A percentile compares a stretch with the other conserved stretches of the same genome.
Conservation (phyloP, 192 early-diverging fungal species). For the Hyaloraphidium curvatum region DNA sequence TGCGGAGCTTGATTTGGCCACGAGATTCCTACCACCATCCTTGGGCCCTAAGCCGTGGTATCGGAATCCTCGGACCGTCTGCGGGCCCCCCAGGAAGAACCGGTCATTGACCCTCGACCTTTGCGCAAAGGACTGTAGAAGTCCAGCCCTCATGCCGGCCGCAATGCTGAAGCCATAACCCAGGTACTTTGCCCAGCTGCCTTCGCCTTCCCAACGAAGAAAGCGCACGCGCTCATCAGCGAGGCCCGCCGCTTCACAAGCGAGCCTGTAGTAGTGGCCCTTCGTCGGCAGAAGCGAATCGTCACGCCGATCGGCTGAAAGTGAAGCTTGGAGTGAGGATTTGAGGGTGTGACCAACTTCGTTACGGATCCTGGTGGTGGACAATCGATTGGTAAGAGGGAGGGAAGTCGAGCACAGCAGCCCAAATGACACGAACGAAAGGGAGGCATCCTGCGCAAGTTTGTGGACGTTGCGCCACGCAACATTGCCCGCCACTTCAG, state of each 20-base stretch:
- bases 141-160: constrained; percentile 26
- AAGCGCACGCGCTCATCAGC: constrained; percentile 46
- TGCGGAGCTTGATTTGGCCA: constrained; percentile 4
- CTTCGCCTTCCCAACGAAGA: background rate
- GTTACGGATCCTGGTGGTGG: constrained; percentile 36
- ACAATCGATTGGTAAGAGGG: background rate
- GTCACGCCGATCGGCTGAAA: constrained; percentile 53
- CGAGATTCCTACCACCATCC: constrained; percentile 33
- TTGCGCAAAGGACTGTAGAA: constrained; percentile 37
- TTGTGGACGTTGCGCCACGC: constrained; percentile 61
- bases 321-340: constrained; percentile 46
- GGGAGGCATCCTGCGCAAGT: constrained; percentile 30
- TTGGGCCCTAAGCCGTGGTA: constrained; percentile 72
- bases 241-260: constrained; percentile 57
- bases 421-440: background rate
- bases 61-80: constrained; percentile 72
- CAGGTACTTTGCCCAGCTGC: too few relatives aligned
- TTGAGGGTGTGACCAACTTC: constrained; percentile 75
- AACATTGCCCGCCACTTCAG: constrained; percentile 42
- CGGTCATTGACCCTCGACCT: constrained; percentile 53
- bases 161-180: background rate
- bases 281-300: constrained; percentile 50
- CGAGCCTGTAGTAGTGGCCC: constrained; percentile 26
- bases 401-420: constrained; percentile 5
- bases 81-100: constrained; percentile 74